Evolutionary conservation across 2,329 filamentous ascomycete species (phyloP).

Genomic region (Eutypella sp.): DNA sequence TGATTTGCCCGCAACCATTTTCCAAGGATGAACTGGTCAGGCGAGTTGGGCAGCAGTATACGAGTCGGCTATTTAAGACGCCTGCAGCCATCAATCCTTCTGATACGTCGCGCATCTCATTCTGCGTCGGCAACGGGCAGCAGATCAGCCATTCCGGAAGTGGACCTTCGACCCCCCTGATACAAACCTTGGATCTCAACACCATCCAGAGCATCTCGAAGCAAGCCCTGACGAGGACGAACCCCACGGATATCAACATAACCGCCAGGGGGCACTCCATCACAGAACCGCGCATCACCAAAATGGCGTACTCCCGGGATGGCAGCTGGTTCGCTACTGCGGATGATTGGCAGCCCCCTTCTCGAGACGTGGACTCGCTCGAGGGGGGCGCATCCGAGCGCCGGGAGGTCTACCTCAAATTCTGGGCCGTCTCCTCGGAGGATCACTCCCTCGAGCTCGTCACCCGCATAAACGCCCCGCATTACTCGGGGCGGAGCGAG

Average conservation of each 20-base stretch:
- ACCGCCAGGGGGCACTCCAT: constrained; percentile 67
- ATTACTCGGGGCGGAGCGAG: constrained; percentile 53
- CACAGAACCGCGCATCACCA: constrained; percentile 70
- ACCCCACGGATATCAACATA: constrained; percentile 74
- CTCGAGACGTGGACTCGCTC: constrained; percentile 60
- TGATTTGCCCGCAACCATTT: constrained; percentile 44
- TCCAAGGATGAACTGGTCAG: constrained; percentile 50
- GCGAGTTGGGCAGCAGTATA: constrained; percentile 44
- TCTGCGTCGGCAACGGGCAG: constrained; percentile 61
- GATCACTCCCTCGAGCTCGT: constrained; percentile 64
- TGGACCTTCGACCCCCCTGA: constrained; percentile 47
- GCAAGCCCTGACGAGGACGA: constrained; percentile 84
- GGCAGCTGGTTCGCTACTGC: constrained; percentile 88
- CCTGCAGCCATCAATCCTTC: constrained; percentile 60
- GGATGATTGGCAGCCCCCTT: constrained; percentile 81
- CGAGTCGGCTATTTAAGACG: constrained; percentile 42
- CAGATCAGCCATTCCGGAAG: constrained; percentile 48
- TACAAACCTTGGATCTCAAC: constrained; percentile 86
- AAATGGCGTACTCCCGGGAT: constrained; percentile 71
- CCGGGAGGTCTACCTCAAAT: constrained; percentile 79
- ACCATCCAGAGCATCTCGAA: constrained; percentile 73
- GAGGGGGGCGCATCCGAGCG: constrained; percentile 41
- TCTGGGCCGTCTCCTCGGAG: constrained; percentile 68
- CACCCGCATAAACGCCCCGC: constrained; percentile 78
- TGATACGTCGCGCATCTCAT: constrained; percentile 57